Evolutionary conservation across 805 yeast genomes (phyloP).

Genomic region (Yarrowia sp.): DNA sequence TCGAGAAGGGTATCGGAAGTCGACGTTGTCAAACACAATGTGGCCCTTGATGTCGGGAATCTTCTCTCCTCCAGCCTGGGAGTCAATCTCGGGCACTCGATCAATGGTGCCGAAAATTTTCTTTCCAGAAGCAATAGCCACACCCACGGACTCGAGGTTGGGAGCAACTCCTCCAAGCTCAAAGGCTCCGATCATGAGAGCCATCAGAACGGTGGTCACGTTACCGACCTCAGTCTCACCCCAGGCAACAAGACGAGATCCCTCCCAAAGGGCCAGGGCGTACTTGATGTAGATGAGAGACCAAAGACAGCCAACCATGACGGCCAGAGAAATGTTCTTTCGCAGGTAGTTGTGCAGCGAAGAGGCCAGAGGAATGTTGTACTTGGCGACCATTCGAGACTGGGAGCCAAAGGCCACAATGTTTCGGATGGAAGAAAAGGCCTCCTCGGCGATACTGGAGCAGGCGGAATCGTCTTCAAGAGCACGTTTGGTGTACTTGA

Average conservation of each 20-base stretch:
- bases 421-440: slow-evolving; percentile 42
- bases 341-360: slow-evolving; percentile 33
- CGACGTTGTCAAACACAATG: slow-evolving; percentile 75
- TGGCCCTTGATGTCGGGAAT: slow-evolving; percentile 49
- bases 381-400: slow-evolving; percentile 37
- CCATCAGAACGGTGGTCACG: slow-evolving; percentile 40
- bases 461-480: slow-evolving; percentile 37
- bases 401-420: slow-evolving; percentile 45
- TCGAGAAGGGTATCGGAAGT: slow-evolving; percentile 75
- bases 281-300: slow-evolving; percentile 39
- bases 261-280: slow-evolving; percentile 45
- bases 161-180: slow-evolving; percentile 44
- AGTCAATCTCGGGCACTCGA: slow-evolving; percentile 43
- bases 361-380: slow-evolving; percentile 34
- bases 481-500: slow-evolving; percentile 33
- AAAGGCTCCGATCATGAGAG: slow-evolving; percentile 45
- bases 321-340: slow-evolving; percentile 35
- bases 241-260: slow-evolving; percentile 40
- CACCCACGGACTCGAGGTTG: slow-evolving; percentile 39
- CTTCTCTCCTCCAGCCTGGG: slow-evolving; percentile 34
- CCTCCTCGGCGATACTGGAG: slow-evolving; percentile 43
- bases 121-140: slow-evolving; percentile 43
- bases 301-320: slow-evolving; percentile 42
- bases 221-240: slow-evolving; percentile 38
- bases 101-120: slow-evolving; percentile 45